Base-by-base conservation (phyloP, 345 rosid genomes). In the Citrus medica region DNA sequence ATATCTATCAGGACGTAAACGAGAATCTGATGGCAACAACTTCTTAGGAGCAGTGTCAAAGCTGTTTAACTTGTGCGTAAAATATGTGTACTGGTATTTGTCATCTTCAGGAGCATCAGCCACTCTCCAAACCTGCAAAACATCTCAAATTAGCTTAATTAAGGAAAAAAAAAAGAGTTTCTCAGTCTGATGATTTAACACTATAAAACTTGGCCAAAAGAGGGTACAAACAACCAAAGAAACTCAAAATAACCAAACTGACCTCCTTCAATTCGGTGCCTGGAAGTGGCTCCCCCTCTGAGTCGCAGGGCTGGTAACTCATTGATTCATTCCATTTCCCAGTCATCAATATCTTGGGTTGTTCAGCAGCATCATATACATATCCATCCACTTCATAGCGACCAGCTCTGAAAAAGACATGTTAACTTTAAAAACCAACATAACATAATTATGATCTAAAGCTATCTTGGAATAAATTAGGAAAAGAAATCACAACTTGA, bases 321-420 rank as follows among this genome's bases (percentile, higher is more conserved):
- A 93, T 89, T 53, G 89, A 85, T 84, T 86, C 83, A 67, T 93
- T 93, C 95, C 95, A 93, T 76, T 93, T 93, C 56, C 97, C 97
- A 38, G 95, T 93, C 92, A 93, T 91, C 87, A 91, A 75, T 65
- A 92, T 85, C 91, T 92, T 89, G 33, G 97, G 97, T 79, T 92
- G 95, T 91, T 92, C 97, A 69, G 84, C 71, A 58, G 94, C 86
- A 80, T 90, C 89, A 67, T 90, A 93, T 28, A 93, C 93, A 80
- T 93, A 93, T 67, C 97, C 97, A 71, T 93, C 95, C 80, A 93
- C 93, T 84, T 93, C 97, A 80, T 90, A 91, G 55, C 95, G 94
- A 79, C 97, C 97, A 89, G 95, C 85, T 71, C 97, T 92, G 89
- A 78, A 77, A 79, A 83, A 67, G 68, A 77, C 61, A 8, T 13